Percentiles rank a stretch among this genome's conserved stretches.
These are phyloP conservation scores for Malus orientalis DNA, from an alignment of 306 rosid genomes.

Conservation along the genomic window DNA sequence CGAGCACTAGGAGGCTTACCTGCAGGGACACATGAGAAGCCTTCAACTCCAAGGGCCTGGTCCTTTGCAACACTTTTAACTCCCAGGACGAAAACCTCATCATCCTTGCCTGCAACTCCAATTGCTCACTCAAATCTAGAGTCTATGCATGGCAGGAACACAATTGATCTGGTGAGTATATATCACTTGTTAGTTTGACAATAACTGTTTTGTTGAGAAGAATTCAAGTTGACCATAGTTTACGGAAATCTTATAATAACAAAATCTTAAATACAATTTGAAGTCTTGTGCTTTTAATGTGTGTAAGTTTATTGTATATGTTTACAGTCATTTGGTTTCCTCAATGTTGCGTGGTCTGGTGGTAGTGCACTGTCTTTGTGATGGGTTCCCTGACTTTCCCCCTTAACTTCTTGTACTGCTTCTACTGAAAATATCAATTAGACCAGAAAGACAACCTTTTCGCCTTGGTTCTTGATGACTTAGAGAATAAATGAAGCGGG, in stretches of 20 bases:
- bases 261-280: not conserved
- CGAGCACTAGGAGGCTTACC: conserved; percentile 40
- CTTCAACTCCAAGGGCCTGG: conserved; percentile 42
- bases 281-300: not conserved
- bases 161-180: conserved; percentile 29
- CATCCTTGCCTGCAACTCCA: conserved; percentile 59
- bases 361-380: not conserved
- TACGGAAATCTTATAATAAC: not conserved
- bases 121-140: conserved; percentile 51
- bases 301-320: not conserved
- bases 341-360: not conserved
- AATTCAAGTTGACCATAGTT: not conserved
- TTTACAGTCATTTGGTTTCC: not conserved
- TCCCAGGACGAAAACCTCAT: conserved; percentile 28
- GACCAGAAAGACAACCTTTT: not conserved
- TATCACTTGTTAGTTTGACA: conserved; percentile 6
- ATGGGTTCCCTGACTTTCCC: not conserved
- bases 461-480: not conserved
- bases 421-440: not conserved
- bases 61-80: conserved; percentile 46
- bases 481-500: not conserved
- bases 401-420: not conserved
- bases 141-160: conserved; percentile 47
- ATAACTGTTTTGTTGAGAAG: not conserved
- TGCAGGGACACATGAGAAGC: conserved; percentile 31